Conservation (phyloP, 371 early-diverging fungal genomes). For the Gilbertella persicaria region DNA sequence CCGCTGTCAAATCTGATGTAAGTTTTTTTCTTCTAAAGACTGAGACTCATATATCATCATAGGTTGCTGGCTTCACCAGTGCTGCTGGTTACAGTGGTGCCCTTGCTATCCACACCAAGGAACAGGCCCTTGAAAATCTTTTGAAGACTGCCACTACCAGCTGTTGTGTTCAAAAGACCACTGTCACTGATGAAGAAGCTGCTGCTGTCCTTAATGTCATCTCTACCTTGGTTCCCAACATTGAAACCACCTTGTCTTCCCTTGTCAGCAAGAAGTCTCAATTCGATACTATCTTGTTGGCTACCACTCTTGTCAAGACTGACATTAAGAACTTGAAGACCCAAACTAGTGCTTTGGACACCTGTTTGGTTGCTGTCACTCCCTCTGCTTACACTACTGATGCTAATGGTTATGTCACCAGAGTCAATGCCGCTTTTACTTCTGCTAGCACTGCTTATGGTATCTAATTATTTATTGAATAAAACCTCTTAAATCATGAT, state of each 20-base stretch:
- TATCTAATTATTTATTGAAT: background rate
- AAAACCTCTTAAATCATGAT: no score
- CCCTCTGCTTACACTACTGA: conserved; percentile 7
- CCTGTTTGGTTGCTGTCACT: conserved; percentile 21
- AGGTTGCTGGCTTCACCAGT: conserved; percentile 18
- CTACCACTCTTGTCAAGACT: conserved; percentile 12
- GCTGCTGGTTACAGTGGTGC: conserved; percentile 19
- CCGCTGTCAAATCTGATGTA: conserved; percentile 8
- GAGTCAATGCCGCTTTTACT: conserved; percentile 18
- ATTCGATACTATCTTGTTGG: conserved; percentile 13
- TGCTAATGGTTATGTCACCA: conserved; percentile 14
- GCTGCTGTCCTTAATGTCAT: conserved; percentile 17
- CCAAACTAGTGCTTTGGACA: conserved; percentile 12
- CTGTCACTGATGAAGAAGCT: conserved; percentile 16
- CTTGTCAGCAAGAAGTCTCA: conserved; percentile 19
- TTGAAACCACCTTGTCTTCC: conserved; percentile 8
- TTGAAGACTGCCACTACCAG: conserved; percentile 13
- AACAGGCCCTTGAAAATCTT: conserved; percentile 8
- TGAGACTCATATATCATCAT: background rate
- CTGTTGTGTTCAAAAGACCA: conserved; percentile 10
- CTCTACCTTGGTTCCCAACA: conserved; percentile 7
- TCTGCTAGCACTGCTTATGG: conserved; percentile 22
- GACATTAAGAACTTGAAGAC: conserved; percentile 16
- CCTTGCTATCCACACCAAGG: conserved; percentile 7
- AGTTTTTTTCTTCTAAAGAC: background rate